These are phyloP conservation scores for Spizellomyces punctatus DNA, from an alignment of 192 early-diverging fungal genomes.

Conservation along the genomic window DNA sequence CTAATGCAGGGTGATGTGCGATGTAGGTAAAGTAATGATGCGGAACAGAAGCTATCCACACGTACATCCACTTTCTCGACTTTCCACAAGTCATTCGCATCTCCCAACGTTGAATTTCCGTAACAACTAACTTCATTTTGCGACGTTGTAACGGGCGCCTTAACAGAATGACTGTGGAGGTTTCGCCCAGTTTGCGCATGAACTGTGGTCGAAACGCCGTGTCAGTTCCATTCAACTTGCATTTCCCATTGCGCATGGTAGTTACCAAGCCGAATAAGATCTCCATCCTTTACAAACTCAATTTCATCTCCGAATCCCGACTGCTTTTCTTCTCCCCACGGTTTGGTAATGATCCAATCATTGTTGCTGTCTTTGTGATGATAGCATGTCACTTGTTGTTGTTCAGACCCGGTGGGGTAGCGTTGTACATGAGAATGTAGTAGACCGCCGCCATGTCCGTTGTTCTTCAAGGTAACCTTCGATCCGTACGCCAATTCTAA, in stretches of 20 bases:
- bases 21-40: neutral
- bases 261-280: slow-evolving; percentile 75
- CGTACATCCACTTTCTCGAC: slow-evolving; percentile 78
- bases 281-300: slow-evolving; percentile 75
- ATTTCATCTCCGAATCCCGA: slow-evolving; percentile 22
- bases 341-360: slow-evolving; percentile 76
- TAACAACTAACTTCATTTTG: slow-evolving; percentile 92
- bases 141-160: slow-evolving; percentile 70
- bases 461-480: slow-evolving; percentile 81
- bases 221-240: slow-evolving; percentile 1
- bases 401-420: slow-evolving; percentile 85
- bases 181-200: slow-evolving; percentile 74
- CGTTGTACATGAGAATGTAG: slow-evolving; percentile 91
- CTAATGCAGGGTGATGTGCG: neutral
- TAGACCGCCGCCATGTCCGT: slow-evolving; percentile 80
- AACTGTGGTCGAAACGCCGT: slow-evolving; percentile 23
- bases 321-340: slow-evolving; percentile 52
- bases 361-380: slow-evolving; percentile 94
- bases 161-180: slow-evolving; percentile 83
- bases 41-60: neutral
- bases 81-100: slow-evolving; percentile 90
- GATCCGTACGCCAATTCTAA: slow-evolving; percentile 94
- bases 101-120: slow-evolving; percentile 71
- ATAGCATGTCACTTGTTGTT: slow-evolving; percentile 97
- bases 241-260: neutral